Percentiles rank a stretch among this genome's conserved stretches.
phyloP scores from a whole-genome alignment of 805 yeast genomes.

The Brettanomyces sp. region DNA sequence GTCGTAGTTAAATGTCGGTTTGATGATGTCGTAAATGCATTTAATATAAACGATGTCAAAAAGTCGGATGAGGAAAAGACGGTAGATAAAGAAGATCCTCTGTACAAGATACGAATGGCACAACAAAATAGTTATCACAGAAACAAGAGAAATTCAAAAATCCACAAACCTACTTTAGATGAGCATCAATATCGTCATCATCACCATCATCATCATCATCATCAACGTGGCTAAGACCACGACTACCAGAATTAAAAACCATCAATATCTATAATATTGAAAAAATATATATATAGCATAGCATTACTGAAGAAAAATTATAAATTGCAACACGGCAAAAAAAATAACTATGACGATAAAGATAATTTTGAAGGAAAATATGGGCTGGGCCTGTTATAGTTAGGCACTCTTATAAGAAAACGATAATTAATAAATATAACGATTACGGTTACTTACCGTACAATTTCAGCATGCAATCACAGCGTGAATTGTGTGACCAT shows the following conservation, averaged over 20 bases:
- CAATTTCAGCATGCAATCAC: not conserved
- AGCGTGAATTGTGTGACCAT: slow-evolving; percentile 35
- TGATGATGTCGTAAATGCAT: slow-evolving; percentile 16
- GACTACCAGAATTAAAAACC: slow-evolving; percentile 1
- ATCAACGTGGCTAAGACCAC: no score
- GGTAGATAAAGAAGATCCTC: slow-evolving; percentile 38
- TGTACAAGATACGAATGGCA: slow-evolving; percentile 31
- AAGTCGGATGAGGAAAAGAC: slow-evolving; percentile 1
- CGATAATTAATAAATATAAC: no score
- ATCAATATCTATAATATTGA: no score
- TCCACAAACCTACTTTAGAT: slow-evolving; percentile 4
- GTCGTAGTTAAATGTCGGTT: slow-evolving; percentile 3
- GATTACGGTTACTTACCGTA: not conserved
- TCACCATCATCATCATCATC: slow-evolving; percentile 3
- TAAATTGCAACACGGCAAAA: no score
- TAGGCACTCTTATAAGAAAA: no score
- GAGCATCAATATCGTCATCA: not conserved
- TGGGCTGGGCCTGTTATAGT: no score
- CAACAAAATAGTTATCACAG: slow-evolving; percentile 11
- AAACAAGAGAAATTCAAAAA: not conserved
- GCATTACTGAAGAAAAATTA: no score
- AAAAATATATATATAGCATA: no score
- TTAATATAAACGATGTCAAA: not conserved
- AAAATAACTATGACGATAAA: no score
- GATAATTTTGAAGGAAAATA: no score